A percentile compares a stretch with the other conserved stretches of the same genome.
Evolutionary conservation across 306 rosid species (phyloP).

Genomic region (Prunus dulcis): DNA sequence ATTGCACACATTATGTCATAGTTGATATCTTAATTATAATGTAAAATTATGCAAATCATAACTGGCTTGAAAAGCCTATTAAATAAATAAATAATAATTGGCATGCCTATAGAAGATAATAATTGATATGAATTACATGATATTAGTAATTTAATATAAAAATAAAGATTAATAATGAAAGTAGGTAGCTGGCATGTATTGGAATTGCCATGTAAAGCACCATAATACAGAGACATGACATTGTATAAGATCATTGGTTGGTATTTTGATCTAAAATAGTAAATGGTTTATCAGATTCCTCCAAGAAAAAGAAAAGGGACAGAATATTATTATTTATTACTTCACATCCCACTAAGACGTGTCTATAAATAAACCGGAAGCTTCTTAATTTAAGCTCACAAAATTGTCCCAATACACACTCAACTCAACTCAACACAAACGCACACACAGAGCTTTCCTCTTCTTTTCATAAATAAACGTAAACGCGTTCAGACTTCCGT

Average conservation of each 20-base stretch:
- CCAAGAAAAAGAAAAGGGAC: background rate
- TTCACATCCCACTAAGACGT: background rate
- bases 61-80: no score
- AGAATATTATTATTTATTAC: no score
- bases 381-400: background rate
- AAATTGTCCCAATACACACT: background rate
- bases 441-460: background rate
- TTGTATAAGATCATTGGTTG: background rate
- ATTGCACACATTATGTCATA: no score
- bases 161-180: background rate
- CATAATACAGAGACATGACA: slow-evolving; percentile 3
- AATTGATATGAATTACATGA: no score
- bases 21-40: no score
- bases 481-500: slow-evolving; percentile 26
- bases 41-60: no score
- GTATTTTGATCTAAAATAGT: background rate
- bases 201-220: background rate
- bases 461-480: background rate
- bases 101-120: no score
- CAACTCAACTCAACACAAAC: background rate
- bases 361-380: background rate
- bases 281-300: background rate
- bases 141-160: no score
- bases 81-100: no score
- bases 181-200: background rate